Evolutionary conservation across 441 rosid species (phyloP).

Genomic region (Brassica hybrid): DNA sequence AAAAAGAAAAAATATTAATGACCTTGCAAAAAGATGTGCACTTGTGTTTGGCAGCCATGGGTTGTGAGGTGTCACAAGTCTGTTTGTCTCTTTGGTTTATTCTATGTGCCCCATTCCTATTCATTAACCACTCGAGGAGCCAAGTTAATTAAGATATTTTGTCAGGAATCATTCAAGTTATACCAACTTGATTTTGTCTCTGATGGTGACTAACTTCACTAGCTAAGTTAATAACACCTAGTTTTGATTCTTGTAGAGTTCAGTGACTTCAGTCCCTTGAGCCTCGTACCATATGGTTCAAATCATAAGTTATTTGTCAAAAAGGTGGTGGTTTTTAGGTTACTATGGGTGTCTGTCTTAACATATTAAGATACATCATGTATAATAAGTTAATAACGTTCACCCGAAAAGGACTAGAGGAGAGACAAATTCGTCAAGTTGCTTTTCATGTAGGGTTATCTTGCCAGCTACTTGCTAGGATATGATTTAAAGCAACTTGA

Average conservation of each 20-base stretch:
- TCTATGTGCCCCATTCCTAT: conserved; percentile 24
- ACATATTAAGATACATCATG: conserved; percentile 7
- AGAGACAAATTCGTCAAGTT: conserved; percentile 38
- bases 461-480: conserved; percentile 37
- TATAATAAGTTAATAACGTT: neutral
- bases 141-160: conserved; percentile 32
- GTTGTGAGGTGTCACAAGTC: conserved; percentile 26
- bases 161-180: conserved; percentile 40
- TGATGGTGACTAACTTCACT: conserved; percentile 14
- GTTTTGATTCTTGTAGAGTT: conserved; percentile 22
- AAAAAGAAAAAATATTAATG: neutral
- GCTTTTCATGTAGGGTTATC: conserved; percentile 41
- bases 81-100: conserved; percentile 13
- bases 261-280: neutral
- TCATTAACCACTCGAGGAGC: conserved; percentile 31
- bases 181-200: conserved; percentile 37
- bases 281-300: neutral
- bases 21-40: neutral
- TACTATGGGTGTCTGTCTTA: neutral
- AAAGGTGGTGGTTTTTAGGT: neutral
- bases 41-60: conserved; percentile 23
- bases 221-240: neutral
- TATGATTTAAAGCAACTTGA: conserved; percentile 37
- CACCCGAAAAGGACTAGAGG: neutral
- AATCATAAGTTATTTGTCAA: neutral